These are phyloP conservation scores for Geranomyces michiganensis DNA, from an alignment of 192 early-diverging fungal genomes.

Conservation along the genomic window DNA sequence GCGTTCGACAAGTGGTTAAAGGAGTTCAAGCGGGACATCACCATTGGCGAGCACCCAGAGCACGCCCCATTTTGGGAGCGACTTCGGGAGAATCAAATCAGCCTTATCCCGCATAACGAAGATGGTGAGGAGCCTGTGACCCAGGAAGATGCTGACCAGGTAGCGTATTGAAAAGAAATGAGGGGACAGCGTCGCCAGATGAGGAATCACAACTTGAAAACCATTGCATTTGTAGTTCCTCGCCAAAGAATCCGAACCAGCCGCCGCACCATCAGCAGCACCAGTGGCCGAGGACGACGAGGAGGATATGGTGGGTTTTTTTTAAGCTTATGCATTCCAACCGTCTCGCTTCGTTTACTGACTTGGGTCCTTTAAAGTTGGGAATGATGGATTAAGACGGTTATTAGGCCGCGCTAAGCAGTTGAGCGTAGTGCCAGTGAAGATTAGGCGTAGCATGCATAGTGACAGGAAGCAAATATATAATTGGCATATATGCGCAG, in stretches of 20 bases:
- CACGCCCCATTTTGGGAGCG: slow-evolving; percentile 59
- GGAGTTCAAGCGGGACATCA: slow-evolving; percentile 43
- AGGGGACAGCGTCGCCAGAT: neutral
- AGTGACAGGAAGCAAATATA: too few relatives aligned
- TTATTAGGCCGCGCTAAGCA: neutral
- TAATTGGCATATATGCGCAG: too few relatives aligned
- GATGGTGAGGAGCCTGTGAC: slow-evolving; percentile 42
- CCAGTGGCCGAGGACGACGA: slow-evolving; percentile 41
- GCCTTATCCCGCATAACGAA: slow-evolving; percentile 54
- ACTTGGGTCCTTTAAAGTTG: slow-evolving; percentile 14
- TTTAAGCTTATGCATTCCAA: too few relatives aligned
- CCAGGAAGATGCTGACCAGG: slow-evolving; percentile 55
- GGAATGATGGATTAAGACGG: slow-evolving; percentile 39
- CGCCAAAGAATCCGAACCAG: neutral
- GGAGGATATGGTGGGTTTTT: slow-evolving; percentile 41
- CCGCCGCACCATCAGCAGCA: neutral
- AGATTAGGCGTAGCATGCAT: too few relatives aligned
- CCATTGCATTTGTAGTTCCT: slow-evolving; percentile 29
- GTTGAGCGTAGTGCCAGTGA: too few relatives aligned
- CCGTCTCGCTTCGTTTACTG: neutral
- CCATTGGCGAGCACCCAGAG: slow-evolving; percentile 21
- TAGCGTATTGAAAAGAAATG: too few relatives aligned
- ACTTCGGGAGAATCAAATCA: slow-evolving; percentile 45
- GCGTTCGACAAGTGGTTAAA: slow-evolving; percentile 59
- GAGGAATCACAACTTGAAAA: neutral